phyloP scores from a whole-genome alignment of 106 monocot genomes.

The Apostasia shenzhenica region DNA sequence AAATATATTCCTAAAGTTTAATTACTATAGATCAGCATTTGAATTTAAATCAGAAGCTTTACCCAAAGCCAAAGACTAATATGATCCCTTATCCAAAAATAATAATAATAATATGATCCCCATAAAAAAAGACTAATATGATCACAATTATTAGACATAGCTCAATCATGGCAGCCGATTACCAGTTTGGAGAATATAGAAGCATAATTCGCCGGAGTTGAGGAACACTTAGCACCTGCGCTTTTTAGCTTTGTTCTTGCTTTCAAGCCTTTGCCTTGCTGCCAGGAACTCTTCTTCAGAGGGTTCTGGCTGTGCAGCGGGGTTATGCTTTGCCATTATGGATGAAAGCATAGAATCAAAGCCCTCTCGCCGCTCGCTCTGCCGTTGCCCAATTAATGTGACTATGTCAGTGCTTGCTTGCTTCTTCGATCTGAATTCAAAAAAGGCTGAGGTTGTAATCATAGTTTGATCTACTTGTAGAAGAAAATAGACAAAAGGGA shows the following conservation, averaged over 20 bases:
- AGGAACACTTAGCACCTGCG: not conserved
- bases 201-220: too few species aligned
- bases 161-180: too few species aligned
- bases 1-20: too few species aligned
- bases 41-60: too few species aligned
- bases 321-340: slow-evolving; percentile 41
- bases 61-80: too few species aligned
- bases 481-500: not conserved
- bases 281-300: slow-evolving; percentile 86
- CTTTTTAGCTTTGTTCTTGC: slow-evolving; percentile 5
- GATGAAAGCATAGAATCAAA: slow-evolving; percentile 76
- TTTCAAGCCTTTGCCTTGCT: slow-evolving; percentile 67
- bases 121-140: too few species aligned
- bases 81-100: too few species aligned
- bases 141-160: too few species aligned
- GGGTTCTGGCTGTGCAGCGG: slow-evolving; percentile 39
- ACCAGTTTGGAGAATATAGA: too few species aligned
- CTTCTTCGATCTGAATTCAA: slow-evolving; percentile 45
- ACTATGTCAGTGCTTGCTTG: slow-evolving; percentile 54
- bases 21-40: too few species aligned
- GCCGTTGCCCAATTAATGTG: slow-evolving; percentile 58
- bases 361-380: slow-evolving; percentile 49
- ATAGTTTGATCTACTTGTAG: not conserved
- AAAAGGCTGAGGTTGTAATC: not conserved
- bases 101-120: too few species aligned